Evolutionary conservation across 805 yeast genomes (phyloP), one percentile per base, ranked within the genome.

Genomic region (Saccharomycopsis capsularis): DNA sequence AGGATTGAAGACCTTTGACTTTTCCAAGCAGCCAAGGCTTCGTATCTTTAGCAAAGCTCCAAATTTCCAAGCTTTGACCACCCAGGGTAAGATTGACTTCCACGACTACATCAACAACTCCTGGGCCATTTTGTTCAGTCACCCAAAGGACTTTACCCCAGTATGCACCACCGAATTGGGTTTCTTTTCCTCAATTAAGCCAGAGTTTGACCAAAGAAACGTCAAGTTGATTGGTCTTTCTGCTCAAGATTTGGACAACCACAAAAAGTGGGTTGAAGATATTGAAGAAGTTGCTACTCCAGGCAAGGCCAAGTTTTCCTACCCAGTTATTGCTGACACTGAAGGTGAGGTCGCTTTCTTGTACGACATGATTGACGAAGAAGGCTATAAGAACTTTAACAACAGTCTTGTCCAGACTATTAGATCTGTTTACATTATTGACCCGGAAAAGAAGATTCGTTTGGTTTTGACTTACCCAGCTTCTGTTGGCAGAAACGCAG

Each of bases 81-180:
- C 96, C 52, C 74, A 73, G 55, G 97, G 97, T 51, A 78, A 78
- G 55, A 79, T 89, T 63, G 79, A 85, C 57, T 89, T 89, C 80
- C 95, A 89, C 71, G 82, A 90, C 54, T 89, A 74, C 74, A 73
- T 88, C 59, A 91, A 91, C 43, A 79, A 84, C 68, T 76, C 82
- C 42, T 89, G 97, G 97, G 81, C 82, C 42, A 81, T 89, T 45
- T 73, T 89, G 62, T 89, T 89, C 71, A 85, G 95, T 23, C 97
- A 89, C 68, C 97, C 97, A 55, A 96, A 89, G 48, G 97, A 89
- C 68, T 90, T 87, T 75, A 89, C 97, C 18, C 97, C 97, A 42
- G 96, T 89, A 48, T 89, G 97, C 69, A 90, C 96, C 62, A 89
- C 96, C 50, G 97, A 89, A 73, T 76, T 89, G 63, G 96, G 96